Evolutionary conservation across 202 grass and related monocot genomes (phyloP).

Genomic region (Saccharum hybrid): DNA sequence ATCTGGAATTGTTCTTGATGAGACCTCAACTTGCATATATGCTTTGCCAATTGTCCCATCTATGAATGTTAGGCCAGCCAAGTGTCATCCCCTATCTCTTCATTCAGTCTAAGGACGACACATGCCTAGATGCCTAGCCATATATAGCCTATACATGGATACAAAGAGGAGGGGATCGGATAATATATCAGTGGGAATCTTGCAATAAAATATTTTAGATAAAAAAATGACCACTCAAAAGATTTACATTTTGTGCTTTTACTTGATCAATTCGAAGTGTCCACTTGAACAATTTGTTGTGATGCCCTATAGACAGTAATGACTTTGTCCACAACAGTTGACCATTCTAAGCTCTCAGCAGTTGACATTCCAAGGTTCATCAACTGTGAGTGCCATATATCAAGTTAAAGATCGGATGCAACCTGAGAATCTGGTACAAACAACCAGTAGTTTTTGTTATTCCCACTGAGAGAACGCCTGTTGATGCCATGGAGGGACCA

Average conservation of each 20-base stretch:
- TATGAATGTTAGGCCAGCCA: no score
- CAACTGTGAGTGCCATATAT: neutral
- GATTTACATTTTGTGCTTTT: neutral
- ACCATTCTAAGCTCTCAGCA: no score
- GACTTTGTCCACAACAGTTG: neutral
- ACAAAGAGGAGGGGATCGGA: neutral
- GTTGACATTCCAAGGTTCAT: neutral
- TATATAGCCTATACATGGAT: neutral
- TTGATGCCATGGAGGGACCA: neutral
- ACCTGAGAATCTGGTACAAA: neutral
- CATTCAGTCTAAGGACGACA: neutral
- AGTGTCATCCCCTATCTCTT: neutral
- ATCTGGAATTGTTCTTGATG: neutral
- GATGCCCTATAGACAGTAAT: neutral
- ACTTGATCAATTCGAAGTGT: neutral
- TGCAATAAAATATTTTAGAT: neutral
- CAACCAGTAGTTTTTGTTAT: neutral
- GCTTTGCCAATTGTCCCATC: neutral
- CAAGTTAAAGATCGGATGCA: neutral
- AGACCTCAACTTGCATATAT: neutral
- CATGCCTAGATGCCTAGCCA: neutral
- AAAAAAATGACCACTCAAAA: neutral
- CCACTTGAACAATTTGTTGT: neutral
- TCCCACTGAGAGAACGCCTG: neutral
- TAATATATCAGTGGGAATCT: neutral